A percentile compares a stretch with the other conserved stretches of the same genome.
Evolutionary conservation across 148 eudicot genomes (phyloP).

Genomic region (Diospyros kaki): DNA sequence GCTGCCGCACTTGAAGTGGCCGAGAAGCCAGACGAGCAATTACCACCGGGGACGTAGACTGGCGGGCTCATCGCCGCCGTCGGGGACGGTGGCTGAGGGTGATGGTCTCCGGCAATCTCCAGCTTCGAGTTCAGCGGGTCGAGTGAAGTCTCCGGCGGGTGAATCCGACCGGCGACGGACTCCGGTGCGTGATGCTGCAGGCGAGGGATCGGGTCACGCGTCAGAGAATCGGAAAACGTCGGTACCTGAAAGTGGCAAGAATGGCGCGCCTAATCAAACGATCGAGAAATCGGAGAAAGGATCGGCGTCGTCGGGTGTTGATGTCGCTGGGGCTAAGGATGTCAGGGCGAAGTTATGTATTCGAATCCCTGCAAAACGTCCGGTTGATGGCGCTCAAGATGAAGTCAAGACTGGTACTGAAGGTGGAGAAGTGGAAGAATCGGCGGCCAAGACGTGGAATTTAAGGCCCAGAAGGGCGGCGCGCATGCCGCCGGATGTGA

Average conservation of each 20-base stretch:
- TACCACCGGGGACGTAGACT: constrained; percentile 18
- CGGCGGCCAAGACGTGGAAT: constrained; percentile 35
- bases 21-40: constrained; percentile 12
- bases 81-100: not conserved
- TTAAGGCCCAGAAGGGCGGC: constrained; percentile 36
- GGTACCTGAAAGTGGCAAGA: not conserved
- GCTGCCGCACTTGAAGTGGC: constrained; percentile 30
- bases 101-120: constrained; percentile 11
- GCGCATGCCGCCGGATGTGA: constrained; percentile 7
- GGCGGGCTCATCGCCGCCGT: constrained; percentile 19
- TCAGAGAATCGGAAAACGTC: not conserved
- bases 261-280: not conserved
- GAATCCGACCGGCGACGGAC: constrained; percentile 9
- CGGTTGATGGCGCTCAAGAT: constrained; percentile 8
- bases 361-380: constrained; percentile 9
- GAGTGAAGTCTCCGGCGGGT: not conserved
- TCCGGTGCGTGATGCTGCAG: constrained; percentile 11
- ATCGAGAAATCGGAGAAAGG: constrained; percentile 2
- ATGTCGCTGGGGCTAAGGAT: constrained; percentile 1
- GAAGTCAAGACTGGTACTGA: not conserved
- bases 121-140: not conserved
- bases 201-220: constrained; percentile 9
- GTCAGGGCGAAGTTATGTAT: constrained; percentile 22
- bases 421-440: constrained; percentile 19
- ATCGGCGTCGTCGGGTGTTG: not conserved